A percentile compares a stretch with the other conserved stretches of the same genome.
Conservation (phyloP, 306 rosid genomes). For the Macrotyloma uniflorum region DNA sequence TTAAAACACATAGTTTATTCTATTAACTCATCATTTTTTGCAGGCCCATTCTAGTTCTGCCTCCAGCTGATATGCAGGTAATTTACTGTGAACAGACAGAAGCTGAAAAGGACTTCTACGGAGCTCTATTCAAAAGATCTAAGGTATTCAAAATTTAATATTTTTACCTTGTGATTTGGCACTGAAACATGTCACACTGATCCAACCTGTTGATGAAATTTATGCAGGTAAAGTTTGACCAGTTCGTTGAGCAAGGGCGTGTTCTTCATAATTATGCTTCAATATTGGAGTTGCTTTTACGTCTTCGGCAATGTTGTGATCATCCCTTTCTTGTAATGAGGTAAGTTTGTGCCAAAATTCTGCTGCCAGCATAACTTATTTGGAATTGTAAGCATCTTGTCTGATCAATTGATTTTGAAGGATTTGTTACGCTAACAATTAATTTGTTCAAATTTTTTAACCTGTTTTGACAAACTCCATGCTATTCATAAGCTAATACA, state of each 20-base stretch:
- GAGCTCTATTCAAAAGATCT: constrained; percentile 86
- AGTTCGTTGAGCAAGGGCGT: constrained; percentile 96
- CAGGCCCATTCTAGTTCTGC: constrained; percentile 95
- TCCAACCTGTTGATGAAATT: constrained; percentile 36
- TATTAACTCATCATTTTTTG: constrained; percentile 42
- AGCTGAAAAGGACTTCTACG: constrained; percentile 91
- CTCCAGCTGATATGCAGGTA: constrained; percentile 90
- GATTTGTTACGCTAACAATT: not conserved
- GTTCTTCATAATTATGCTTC: constrained; percentile 99
- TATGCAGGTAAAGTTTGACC: constrained; percentile 86
- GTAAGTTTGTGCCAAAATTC: constrained; percentile 41
- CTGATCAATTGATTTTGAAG: constrained; percentile 20
- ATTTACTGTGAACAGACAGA: constrained; percentile 89
- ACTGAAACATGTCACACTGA: constrained; percentile 27
- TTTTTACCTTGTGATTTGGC: not conserved
- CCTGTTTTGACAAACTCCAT: not conserved
- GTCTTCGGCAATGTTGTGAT: constrained; percentile 97
- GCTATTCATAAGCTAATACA: not conserved
- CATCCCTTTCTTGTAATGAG: constrained; percentile 99
- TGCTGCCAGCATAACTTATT: constrained; percentile 4
- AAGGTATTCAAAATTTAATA: constrained; percentile 57
- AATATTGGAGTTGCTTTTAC: constrained; percentile 92
- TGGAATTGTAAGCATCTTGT: constrained; percentile 20
- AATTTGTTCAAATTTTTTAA: not conserved
- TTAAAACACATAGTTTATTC: constrained; percentile 29